Percentiles rank a stretch among this genome's conserved stretches.
These are phyloP conservation scores for Yamadazyma takamatsuzukensis DNA, from an alignment of 805 yeast genomes.

Conservation along the genomic window DNA sequence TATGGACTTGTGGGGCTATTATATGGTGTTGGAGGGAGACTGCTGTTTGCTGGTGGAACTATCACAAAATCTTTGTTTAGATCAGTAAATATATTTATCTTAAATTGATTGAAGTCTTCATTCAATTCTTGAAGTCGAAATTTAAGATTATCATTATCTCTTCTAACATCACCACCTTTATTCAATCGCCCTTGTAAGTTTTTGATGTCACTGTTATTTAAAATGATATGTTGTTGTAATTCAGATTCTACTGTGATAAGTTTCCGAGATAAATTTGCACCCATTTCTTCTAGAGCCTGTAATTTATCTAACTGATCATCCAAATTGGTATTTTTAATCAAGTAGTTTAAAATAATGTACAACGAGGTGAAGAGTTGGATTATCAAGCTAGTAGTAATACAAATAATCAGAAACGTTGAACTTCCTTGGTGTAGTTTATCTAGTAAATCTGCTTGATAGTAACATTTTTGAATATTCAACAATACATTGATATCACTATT, in stretches of 20 bases:
- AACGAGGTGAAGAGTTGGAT: slow-evolving; percentile 5
- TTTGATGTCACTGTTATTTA: slow-evolving; percentile 1
- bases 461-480: slow-evolving; percentile 22
- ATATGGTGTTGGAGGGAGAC: background rate
- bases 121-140: slow-evolving; percentile 4
- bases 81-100: slow-evolving; percentile 7
- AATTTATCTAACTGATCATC: background rate
- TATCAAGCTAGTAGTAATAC: slow-evolving; percentile 3
- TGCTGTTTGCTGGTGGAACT: slow-evolving; percentile 8
- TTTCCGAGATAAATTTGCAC: background rate
- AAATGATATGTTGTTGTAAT: slow-evolving; percentile 1
- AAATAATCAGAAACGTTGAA: background rate
- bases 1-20: too few relatives aligned
- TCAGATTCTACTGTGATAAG: too few relatives aligned
- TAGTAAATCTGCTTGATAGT: slow-evolving; percentile 18
- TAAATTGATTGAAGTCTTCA: slow-evolving; percentile 10
- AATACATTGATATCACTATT: slow-evolving; percentile 17
- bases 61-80: slow-evolving; percentile 6
- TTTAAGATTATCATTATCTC: slow-evolving; percentile 10
- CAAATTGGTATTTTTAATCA: background rate
- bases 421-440: slow-evolving; percentile 4
- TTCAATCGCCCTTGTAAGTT: slow-evolving; percentile 14
- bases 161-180: slow-evolving; percentile 16
- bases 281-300: background rate
- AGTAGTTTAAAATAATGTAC: slow-evolving; percentile 1